Evolutionary conservation across 1,284 basidiomycete species (phyloP), one percentile per base, ranked within the genome.

Genomic region (Marasmius oreades): DNA sequence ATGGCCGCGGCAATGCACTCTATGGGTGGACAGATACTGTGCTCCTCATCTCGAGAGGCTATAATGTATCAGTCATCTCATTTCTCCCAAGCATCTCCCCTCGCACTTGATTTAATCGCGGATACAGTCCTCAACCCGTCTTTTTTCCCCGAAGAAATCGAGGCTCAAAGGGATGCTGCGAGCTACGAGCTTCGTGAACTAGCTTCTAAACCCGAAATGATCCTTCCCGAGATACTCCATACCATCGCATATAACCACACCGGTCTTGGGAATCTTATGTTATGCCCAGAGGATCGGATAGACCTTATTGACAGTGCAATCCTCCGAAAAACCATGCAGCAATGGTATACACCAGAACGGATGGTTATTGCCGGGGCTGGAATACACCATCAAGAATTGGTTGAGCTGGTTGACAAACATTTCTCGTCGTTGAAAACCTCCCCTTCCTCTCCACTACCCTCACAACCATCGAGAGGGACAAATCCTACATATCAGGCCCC

Each of bases 31-130:
- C 94, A 98, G 73, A 93, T 98, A 58, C 82, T 92, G 70, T 95
- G 92, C 68, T 89, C 93, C 7, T 93, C 93, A 12, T 92, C 93
- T 5, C 81, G 96, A 47, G 96, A 99, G 71, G 87, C 93, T 36
- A 94, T 98, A 72, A 95, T 98, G 92, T 99, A 98, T 72, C 96
- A 98, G 73, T 95, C 96, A 16, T 93, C 93, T 47, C 91, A 98
- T 67, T 97, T 96, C 71, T 88, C 93, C 63, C 79, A 88, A 62
- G 87, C 87, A 44, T 91, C 95, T 1, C 85, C 88, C 5, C 79
- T 87, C 16, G 93, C 95, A 6, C 71, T 99, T 55, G 89, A 89
- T 33, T 81, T 99, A 61, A 92, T 99, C 59, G 85, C 95, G 33
- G 95, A 98, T 70, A 97, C 95, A 6, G 88, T 94, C 55, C 79